Evolutionary conservation across 352 stramenopile species (phyloP).

Genomic region (Discostella stelligera): DNA sequence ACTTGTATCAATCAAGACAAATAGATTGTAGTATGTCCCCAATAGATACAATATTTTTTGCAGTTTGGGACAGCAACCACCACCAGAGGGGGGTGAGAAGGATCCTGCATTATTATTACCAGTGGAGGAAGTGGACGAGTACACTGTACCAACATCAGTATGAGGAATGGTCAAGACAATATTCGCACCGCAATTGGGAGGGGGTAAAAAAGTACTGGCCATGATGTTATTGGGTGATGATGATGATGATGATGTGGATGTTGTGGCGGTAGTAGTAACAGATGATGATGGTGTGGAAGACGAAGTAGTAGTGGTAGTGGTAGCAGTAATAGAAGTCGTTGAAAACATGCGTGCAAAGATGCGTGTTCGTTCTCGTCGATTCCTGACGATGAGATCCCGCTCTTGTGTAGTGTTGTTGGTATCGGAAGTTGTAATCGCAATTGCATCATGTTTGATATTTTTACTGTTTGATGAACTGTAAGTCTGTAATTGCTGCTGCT

Average conservation of each 20-base stretch:
- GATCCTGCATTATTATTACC: not conserved
- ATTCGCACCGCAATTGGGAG: constrained; percentile 47
- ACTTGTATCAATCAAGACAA: constrained; percentile 49
- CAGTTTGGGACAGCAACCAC: constrained; percentile 6
- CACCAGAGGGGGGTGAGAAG: not conserved
- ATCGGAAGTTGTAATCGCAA: not conserved
- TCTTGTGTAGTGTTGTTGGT: not conserved
- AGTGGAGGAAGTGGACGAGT: not conserved
- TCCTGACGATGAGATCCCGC: constrained; percentile 17
- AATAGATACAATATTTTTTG: constrained; percentile 45
- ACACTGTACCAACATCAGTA: not conserved
- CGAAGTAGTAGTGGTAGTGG: not conserved
- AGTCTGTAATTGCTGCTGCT: not conserved
- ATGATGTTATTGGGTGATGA: not conserved
- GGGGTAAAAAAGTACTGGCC: not conserved
- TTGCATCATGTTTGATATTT: not conserved
- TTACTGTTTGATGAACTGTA: constrained; percentile 8
- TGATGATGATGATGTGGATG: not conserved
- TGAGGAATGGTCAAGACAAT: constrained; percentile 51
- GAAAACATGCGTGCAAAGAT: constrained; percentile 52
- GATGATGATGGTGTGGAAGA: not conserved
- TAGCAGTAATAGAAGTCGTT: not conserved
- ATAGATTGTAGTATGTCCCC: constrained; percentile 61
- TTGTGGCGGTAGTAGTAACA: no score
- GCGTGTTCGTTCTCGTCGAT: constrained; percentile 50